Conservation (phyloP, 192 early-diverging fungal species). For the Coemansia sp. region DNA sequence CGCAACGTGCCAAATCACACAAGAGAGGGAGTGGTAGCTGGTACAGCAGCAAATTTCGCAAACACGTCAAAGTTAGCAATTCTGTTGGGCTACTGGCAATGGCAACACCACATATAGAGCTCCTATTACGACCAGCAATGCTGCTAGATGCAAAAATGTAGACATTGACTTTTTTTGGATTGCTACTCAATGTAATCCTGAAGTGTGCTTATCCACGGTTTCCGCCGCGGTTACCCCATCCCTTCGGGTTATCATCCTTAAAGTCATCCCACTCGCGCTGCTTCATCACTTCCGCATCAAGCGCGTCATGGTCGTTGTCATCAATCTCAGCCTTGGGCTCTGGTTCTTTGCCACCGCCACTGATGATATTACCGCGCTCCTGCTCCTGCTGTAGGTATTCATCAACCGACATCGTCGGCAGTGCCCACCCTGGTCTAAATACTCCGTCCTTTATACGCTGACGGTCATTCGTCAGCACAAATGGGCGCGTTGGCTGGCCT, state of each 20-base stretch:
- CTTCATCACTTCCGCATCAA: slow-evolving; percentile 85
- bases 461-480: slow-evolving; percentile 80
- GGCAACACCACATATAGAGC: too few relatives aligned
- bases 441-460: slow-evolving; percentile 75
- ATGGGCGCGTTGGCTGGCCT: slow-evolving; percentile 72
- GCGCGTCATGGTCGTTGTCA: slow-evolving; percentile 71
- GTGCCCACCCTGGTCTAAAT: slow-evolving; percentile 77
- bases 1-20: too few relatives aligned
- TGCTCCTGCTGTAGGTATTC: slow-evolving; percentile 87
- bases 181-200: too few relatives aligned
- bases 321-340: slow-evolving; percentile 67
- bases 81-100: too few relatives aligned
- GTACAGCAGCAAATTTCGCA: too few relatives aligned
- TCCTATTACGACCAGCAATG: too few relatives aligned
- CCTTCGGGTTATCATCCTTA: slow-evolving; percentile 74
- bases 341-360: slow-evolving; percentile 79
- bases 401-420: slow-evolving; percentile 97
- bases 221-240: slow-evolving; percentile 63
- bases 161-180: too few relatives aligned
- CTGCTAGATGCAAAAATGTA: too few relatives aligned
- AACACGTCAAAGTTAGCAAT: too few relatives aligned
- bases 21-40: too few relatives aligned
- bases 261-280: slow-evolving; percentile 89
- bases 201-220: slow-evolving; percentile 38
- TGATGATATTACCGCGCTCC: slow-evolving; percentile 84